phyloP scores from a whole-genome alignment of 2,329 filamentous ascomycete genomes.

The Cladophialophora bantiana region DNA sequence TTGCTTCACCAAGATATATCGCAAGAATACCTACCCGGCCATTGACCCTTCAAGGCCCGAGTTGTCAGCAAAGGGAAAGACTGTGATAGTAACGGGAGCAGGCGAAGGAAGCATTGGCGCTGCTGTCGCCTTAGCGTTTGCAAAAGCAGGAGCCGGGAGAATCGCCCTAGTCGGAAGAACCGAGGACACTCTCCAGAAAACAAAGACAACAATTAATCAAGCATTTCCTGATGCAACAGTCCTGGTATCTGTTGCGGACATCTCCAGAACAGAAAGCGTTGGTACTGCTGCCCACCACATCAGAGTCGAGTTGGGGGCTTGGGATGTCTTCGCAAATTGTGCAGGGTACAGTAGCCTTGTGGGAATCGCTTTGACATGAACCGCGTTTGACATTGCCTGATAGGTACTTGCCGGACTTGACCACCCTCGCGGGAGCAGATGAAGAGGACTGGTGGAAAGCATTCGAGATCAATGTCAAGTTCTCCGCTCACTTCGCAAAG shows the following conservation, averaged over 20 bases:
- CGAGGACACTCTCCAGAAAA: slow-evolving; percentile 42
- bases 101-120: slow-evolving; percentile 60
- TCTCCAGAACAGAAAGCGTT: slow-evolving; percentile 50
- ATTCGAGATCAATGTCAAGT: slow-evolving; percentile 59
- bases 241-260: slow-evolving; percentile 53
- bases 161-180: slow-evolving; percentile 53
- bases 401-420: slow-evolving; percentile 33
- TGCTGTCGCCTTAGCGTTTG: slow-evolving; percentile 62
- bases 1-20: slow-evolving; percentile 48
- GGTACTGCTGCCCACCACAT: slow-evolving; percentile 46
- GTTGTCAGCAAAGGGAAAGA: slow-evolving; percentile 48
- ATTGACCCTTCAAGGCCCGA: slow-evolving; percentile 48
- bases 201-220: slow-evolving; percentile 35
- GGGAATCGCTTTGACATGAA: not conserved
- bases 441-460: slow-evolving; percentile 52
- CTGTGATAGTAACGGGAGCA: slow-evolving; percentile 63
- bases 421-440: slow-evolving; percentile 46
- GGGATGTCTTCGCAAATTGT: slow-evolving; percentile 58
- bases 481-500: slow-evolving; percentile 44
- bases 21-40: slow-evolving; percentile 50
- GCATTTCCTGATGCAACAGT: slow-evolving; percentile 43
- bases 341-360: slow-evolving; percentile 49
- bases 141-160: slow-evolving; percentile 56
- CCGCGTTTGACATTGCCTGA: not conserved
- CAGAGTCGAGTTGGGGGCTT: slow-evolving; percentile 42